Percentiles rank a stretch among this genome's conserved stretches.
These are phyloP conservation scores for Hyphopichia pseudoburtonii DNA, from an alignment of 1,139 yeast species.

Conservation along the genomic window DNA sequence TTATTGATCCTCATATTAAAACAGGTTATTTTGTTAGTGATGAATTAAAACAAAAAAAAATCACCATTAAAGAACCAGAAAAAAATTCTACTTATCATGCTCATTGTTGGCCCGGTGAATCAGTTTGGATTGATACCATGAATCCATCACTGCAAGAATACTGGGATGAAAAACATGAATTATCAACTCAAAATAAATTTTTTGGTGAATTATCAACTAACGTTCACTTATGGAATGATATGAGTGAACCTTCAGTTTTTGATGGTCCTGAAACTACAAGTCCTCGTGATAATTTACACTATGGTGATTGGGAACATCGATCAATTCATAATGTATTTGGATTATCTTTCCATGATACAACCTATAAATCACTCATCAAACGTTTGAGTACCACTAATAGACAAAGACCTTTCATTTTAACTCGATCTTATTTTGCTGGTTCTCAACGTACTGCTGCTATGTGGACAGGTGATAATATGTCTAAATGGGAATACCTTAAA, in stretches of 20 bases:
- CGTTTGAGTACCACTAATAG: conserved; percentile 47
- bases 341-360: conserved; percentile 73
- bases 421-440: conserved; percentile 86
- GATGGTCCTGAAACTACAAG: conserved; percentile 92
- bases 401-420: conserved; percentile 82
- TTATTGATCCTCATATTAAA: conserved; percentile 91
- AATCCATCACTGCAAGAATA: conserved; percentile 58
- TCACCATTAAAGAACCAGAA: conserved; percentile 39
- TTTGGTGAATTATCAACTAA: conserved; percentile 57
- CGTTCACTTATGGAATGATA: conserved; percentile 91
- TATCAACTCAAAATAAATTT: conserved; percentile 30
- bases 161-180: conserved; percentile 52
- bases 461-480: conserved; percentile 98
- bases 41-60: conserved; percentile 34
- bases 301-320: conserved; percentile 85
- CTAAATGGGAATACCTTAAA: conserved; percentile 84
- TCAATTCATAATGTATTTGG: conserved; percentile 89
- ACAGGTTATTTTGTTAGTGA: conserved; percentile 66
- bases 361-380: conserved; percentile 61
- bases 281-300: conserved; percentile 77
- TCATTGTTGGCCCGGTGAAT: conserved; percentile 98
- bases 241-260: conserved; percentile 96
- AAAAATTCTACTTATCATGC: conserved; percentile 58
- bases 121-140: conserved; percentile 87
- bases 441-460: conserved; percentile 89